phyloP scores from a whole-genome alignment of 1,284 basidiomycete species.

The Mycosarcoma mackinlayi region DNA sequence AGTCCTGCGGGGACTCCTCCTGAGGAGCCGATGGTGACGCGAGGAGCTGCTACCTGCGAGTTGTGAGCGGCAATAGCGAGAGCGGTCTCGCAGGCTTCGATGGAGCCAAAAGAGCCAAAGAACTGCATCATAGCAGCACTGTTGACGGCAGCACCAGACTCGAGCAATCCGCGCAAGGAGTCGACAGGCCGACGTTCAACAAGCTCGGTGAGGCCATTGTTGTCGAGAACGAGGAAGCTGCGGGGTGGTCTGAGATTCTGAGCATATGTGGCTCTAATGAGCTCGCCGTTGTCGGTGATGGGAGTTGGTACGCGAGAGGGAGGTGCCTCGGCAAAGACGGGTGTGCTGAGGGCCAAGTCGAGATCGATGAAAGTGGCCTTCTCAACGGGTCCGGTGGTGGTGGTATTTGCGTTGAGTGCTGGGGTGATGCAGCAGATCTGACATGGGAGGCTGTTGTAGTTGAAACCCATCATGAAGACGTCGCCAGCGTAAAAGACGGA shows the following conservation, averaged over 20 bases:
- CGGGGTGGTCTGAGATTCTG: constrained; percentile 79
- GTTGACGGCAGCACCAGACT: constrained; percentile 56
- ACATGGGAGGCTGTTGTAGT: constrained; percentile 39
- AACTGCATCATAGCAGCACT: constrained; percentile 63
- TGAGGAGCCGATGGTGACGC: constrained; percentile 35
- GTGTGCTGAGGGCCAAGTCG: constrained; percentile 48
- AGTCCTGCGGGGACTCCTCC: constrained; percentile 23
- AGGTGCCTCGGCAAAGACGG: constrained; percentile 54
- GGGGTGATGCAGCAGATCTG: constrained; percentile 53
- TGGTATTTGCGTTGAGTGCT: constrained; percentile 31
- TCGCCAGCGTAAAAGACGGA: constrained; percentile 50
- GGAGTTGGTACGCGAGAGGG: constrained; percentile 16
- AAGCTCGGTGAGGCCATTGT: constrained; percentile 83
- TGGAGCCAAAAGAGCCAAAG: constrained; percentile 59
- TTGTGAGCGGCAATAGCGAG: constrained; percentile 74
- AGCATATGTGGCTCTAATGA: constrained; percentile 79
- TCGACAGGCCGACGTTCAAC: constrained; percentile 86
- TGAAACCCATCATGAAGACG: constrained; percentile 55
- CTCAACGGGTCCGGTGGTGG: constrained; percentile 39
- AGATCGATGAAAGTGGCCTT: constrained; percentile 51
- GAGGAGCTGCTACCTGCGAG: constrained; percentile 49
- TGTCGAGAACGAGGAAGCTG: constrained; percentile 86
- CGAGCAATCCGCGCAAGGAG: constrained; percentile 74
- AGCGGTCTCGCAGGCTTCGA: constrained; percentile 87
- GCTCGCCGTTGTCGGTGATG: constrained; percentile 49